phyloP scores from a whole-genome alignment of 129 eudicot genomes.

The Sambucus nigra region DNA sequence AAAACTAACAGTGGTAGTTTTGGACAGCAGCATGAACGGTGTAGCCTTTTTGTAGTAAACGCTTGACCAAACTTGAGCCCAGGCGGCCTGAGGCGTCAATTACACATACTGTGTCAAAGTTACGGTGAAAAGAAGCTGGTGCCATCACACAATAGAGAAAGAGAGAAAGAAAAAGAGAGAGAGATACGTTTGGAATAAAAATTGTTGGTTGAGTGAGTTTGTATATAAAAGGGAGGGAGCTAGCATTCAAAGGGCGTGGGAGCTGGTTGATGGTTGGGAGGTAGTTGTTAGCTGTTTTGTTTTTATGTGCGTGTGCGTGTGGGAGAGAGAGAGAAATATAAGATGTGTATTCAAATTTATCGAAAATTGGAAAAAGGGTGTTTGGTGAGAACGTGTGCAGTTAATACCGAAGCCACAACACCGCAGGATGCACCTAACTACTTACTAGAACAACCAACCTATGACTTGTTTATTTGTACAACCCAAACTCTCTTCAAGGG shows the following conservation, averaged over 20 bases:
- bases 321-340: too few species aligned
- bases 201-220: not conserved
- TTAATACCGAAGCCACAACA: too few species aligned
- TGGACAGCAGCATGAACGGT: conserved; percentile 33
- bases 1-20: conserved; percentile 1
- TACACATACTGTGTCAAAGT: conserved; percentile 22
- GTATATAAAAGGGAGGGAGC: not conserved
- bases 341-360: too few species aligned
- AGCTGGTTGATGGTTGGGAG: conserved; percentile 2
- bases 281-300: conserved; percentile 10
- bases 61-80: conserved; percentile 17
- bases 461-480: too few species aligned
- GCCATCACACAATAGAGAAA: conserved; percentile 3
- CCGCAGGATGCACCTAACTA: too few species aligned
- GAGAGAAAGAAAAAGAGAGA: not conserved
- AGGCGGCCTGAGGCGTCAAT: conserved; percentile 31
- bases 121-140: conserved; percentile 14
- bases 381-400: too few species aligned
- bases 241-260: conserved; percentile 27
- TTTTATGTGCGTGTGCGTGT: too few species aligned
- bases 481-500: too few species aligned
- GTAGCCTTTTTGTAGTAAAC: conserved; percentile 28
- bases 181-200: not conserved
- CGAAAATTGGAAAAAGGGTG: too few species aligned
- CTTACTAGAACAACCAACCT: too few species aligned